These are phyloP conservation scores for Physcia stellaris DNA, from an alignment of 495 filamentous ascomycete genomes.

Conservation along the genomic window DNA sequence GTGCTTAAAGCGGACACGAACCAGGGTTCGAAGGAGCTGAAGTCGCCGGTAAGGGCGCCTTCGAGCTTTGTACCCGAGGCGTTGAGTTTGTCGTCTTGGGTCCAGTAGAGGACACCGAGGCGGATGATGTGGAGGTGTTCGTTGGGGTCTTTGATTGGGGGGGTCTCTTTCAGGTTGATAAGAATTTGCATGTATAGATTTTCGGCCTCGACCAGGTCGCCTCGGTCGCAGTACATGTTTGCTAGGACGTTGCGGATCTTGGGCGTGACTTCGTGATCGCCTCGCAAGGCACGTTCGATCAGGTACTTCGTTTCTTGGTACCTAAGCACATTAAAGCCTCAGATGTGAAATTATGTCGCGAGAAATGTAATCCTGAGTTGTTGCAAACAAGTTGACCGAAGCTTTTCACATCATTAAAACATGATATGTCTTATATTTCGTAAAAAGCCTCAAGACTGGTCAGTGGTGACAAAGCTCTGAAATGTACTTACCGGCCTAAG, in stretches of 20 bases:
- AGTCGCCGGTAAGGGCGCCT: slow-evolving; percentile 19
- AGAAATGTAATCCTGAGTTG: no score
- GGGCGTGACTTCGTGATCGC: no score
- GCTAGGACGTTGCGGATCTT: background rate
- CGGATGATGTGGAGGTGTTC: slow-evolving; percentile 34
- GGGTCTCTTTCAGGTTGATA: background rate
- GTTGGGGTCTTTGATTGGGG: background rate
- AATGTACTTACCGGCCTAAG: no score
- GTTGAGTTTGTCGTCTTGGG: slow-evolving; percentile 29
- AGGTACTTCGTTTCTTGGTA: no score
- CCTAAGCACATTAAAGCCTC: no score
- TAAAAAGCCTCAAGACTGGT: no score
- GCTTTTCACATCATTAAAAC: no score
- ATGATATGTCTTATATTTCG: no score
- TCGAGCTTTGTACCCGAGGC: slow-evolving; percentile 24
- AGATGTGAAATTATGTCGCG: no score
- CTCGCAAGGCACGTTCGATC: no score
- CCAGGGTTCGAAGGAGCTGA: slow-evolving; percentile 20
- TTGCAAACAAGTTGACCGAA: no score
- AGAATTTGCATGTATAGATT: background rate
- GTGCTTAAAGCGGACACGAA: slow-evolving; percentile 13
- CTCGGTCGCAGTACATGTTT: background rate
- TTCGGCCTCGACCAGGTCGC: background rate
- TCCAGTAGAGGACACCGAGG: slow-evolving; percentile 30
- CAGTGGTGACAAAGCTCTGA: no score